Evolutionary conservation across 352 stramenopile genomes (phyloP).

Genomic region (Pelagophyceae sp.): DNA sequence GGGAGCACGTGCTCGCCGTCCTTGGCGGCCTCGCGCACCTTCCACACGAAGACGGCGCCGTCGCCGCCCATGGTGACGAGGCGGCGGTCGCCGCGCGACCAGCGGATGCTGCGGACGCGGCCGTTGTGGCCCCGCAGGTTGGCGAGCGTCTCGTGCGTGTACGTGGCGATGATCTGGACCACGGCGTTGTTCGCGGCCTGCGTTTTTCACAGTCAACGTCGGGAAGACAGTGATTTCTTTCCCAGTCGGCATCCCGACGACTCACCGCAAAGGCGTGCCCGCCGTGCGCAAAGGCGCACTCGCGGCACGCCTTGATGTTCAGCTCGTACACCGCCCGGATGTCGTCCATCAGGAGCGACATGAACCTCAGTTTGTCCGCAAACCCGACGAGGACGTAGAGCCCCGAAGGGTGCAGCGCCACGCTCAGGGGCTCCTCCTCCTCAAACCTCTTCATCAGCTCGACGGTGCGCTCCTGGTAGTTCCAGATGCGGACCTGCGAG

Average conservation of each 20-base stretch:
- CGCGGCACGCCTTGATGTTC: constrained; percentile 65
- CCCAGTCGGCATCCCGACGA: too few species aligned
- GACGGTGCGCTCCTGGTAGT: constrained; percentile 49
- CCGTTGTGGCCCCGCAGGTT: constrained; percentile 77
- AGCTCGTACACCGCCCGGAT: constrained; percentile 72
- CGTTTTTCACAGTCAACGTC: too few species aligned
- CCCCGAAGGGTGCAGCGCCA: constrained; percentile 39
- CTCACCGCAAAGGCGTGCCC: constrained; percentile 79
- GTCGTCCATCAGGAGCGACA: constrained; percentile 83
- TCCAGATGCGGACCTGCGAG: constrained; percentile 77
- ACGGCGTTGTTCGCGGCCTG: constrained; percentile 76
- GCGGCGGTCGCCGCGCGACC: constrained; percentile 68
- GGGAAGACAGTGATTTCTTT: too few species aligned
- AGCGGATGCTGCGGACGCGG: constrained; percentile 71
- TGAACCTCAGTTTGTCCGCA: constrained; percentile 71
- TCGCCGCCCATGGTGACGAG: constrained; percentile 71
- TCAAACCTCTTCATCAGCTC: constrained; percentile 44
- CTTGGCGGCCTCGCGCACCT: constrained; percentile 66
- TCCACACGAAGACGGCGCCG: constrained; percentile 72
- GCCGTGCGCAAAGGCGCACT: constrained; percentile 75
- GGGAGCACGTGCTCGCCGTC: constrained; percentile 62
- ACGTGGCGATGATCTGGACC: constrained; percentile 72
- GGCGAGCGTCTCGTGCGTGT: constrained; percentile 64
- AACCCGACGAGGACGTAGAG: constrained; percentile 77
- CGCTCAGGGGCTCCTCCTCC: constrained; percentile 33